Percentiles rank a stretch among this genome's conserved stretches.
Conservation (phyloP, 345 rosid species). For the Gynandropsis gynandra region DNA sequence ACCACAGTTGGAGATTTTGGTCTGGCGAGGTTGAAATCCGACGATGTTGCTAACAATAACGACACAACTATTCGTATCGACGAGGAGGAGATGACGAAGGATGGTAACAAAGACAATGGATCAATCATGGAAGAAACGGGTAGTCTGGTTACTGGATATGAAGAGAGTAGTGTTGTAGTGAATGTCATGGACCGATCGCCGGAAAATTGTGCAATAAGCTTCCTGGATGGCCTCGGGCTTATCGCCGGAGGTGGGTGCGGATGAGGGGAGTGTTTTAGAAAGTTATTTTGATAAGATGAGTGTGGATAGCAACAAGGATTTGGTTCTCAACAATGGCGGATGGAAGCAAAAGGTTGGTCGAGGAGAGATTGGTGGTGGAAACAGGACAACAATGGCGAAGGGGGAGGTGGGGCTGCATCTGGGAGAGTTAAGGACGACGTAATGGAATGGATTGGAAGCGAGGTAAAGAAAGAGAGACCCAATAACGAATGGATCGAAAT, state of each 20-base stretch:
- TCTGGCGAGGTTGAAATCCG: conserved; percentile 54
- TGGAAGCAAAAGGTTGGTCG: conserved; percentile 31
- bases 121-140: conserved; percentile 62
- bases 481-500: conserved; percentile 24
- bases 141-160: conserved; percentile 51
- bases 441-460: conserved; percentile 78
- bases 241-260: conserved; percentile 36
- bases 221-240: conserved; percentile 19
- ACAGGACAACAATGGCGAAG: conserved; percentile 47
- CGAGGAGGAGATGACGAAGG: conserved; percentile 28
- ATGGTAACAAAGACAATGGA: conserved; percentile 49
- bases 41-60: conserved; percentile 28
- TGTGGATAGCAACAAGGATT: conserved; percentile 38
- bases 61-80: conserved; percentile 24
- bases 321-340: conserved; percentile 18
- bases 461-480: conserved; percentile 64
- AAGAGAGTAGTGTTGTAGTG: conserved; percentile 31
- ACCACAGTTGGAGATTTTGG: conserved; percentile 76
- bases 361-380: conserved; percentile 79
- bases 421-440: conserved; percentile 71
- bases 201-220: conserved; percentile 38
- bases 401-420: conserved; percentile 47
- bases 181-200: conserved; percentile 37
- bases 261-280: conserved; percentile 45
- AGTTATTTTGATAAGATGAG: conserved; percentile 35